Base-by-base conservation (phyloP, 495 filamentous ascomycete genomes). In the Cairneyella variabilis region DNA sequence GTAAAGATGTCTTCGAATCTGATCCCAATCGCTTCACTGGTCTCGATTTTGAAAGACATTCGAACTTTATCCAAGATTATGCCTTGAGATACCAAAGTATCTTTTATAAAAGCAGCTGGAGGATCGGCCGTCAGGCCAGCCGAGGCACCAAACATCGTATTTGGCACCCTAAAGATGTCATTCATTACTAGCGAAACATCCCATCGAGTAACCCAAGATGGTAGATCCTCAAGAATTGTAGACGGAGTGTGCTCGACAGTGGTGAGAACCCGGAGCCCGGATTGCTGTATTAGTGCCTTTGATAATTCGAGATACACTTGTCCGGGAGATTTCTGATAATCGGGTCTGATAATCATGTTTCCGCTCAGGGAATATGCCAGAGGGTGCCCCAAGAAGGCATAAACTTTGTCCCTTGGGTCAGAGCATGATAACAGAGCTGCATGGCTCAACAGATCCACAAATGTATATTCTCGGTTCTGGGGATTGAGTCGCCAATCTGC, bases 131-230 rank as follows among this genome's bases (percentile, higher is more conserved):
- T 48, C 7, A 34, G 7, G 23, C 27, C 45, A 34, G 45, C 45
- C 16, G 45, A 48, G 7, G 45, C 45, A 21, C n/a, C 34, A 18
- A 34, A 48, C 9, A 4, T 34, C 9, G 26, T 36, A 48, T n/a
- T n/a, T n/a, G n/a, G n/a, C n/a, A 48, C 45, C 30, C 17, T 32
- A 18, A 16, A 48, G 18, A 48, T 48, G 21, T 48, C 45, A 37
- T 48, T 48, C 45, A 48, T 34, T 10, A 48, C 45, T 3, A 48
- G 25, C 12, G 10, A 25, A 3, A 51, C 10, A 14, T 51, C 55
- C 25, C 63, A 47, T 36, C 63, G 57, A 2, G 64, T 61, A 20
- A 56, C 62, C 64, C 64, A 66, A 17, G 61, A 62, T 3, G 64
- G 64, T 1, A 64, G 51, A 12, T 49, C 32, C n/a, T 51, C 23